Evolutionary conservation across 2,329 filamentous ascomycete genomes (phyloP), one percentile per base, ranked within the genome.

Genomic region (Cladosporium sp.): DNA sequence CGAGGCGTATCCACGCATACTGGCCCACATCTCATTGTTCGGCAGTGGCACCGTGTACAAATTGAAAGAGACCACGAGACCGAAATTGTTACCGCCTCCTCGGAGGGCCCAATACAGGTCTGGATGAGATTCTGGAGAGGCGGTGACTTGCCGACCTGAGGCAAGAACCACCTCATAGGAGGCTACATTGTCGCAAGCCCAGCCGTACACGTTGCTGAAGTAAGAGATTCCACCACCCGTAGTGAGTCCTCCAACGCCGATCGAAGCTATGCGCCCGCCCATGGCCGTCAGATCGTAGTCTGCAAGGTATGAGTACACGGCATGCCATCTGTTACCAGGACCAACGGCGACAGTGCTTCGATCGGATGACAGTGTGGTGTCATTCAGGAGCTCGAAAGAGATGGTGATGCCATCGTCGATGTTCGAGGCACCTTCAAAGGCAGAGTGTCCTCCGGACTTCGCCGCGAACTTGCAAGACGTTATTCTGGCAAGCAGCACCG

Each of bases 241-340:
- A 2, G 50, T 54, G 6, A 65, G 43, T n/a, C 64, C 64, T 4
- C 58, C 61, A 12, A 62, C 59, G 11, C 64, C 64, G 17, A 66
- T 56, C 9, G 36, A 61, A 0, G 69, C 62, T 9, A 68, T 65
- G 9, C 77, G 68, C 1, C 74, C 75, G 1, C 75, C 75, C 0
- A 70, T 65, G 1, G 74, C 72, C 1, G 68, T 63, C 12, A 74
- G 57, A 1, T 66, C 66, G 22, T 70, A 54, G 6, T 63, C 59
- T 11, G 76, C 73, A 0, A 78, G 65, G 2, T 47, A 53, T 1
- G 55, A 47, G 32, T 72, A 75, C 0, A 78, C 69, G 15, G 72
- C 61, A 15, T 64, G 60, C 73, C 76, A 80, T 7, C 68, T 63
- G 18, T 67, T 65, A 1, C 75, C 77, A 0, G 70, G 58, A 1